A percentile compares a stretch with the other conserved stretches of the same genome.
Evolutionary conservation across 2,329 filamentous ascomycete species (phyloP).

Genomic region (Curvularia sp.): DNA sequence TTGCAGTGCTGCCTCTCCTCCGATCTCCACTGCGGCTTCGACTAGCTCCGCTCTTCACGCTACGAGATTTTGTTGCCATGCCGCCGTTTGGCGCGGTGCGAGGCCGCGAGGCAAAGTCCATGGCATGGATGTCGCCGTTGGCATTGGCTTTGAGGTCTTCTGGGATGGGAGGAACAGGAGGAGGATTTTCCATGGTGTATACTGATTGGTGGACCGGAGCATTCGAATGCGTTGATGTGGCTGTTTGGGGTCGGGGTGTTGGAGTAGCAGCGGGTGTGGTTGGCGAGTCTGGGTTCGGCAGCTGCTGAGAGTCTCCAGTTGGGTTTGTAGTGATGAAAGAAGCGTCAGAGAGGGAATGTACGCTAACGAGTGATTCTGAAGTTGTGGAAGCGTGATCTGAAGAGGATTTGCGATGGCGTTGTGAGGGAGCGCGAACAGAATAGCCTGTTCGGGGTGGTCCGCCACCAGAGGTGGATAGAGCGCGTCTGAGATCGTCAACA

Average conservation of each 20-base stretch:
- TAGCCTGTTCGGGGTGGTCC: conserved; percentile 41
- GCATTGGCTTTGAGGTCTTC: conserved; percentile 25
- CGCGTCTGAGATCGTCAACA: conserved; percentile 57
- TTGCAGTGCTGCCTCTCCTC: conserved; percentile 21
- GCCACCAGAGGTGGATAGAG: conserved; percentile 49
- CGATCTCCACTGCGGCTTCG: conserved; percentile 30
- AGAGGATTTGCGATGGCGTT: conserved; percentile 50
- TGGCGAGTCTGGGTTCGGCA: background rate
- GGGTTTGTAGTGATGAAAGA: conserved; percentile 53
- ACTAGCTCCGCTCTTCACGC: conserved; percentile 34
- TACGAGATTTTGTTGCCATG: conserved; percentile 32
- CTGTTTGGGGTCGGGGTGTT: conserved; percentile 28
- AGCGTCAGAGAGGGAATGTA: conserved; percentile 71
- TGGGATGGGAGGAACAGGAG: conserved; percentile 47
- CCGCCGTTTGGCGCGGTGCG: conserved; percentile 33
- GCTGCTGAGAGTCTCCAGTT: conserved; percentile 4
- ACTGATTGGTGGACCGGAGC: conserved; percentile 14
- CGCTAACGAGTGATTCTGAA: conserved; percentile 74
- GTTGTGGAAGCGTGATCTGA: conserved; percentile 58
- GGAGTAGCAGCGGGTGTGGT: conserved; percentile 34
- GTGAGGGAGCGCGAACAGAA: conserved; percentile 33
- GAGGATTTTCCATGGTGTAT: conserved; percentile 30
- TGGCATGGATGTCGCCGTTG: conserved; percentile 19
- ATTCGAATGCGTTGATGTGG: conserved; percentile 14
- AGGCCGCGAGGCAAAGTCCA: conserved; percentile 26